A percentile compares a stretch with the other conserved stretches of the same genome.
Conservation (phyloP, 371 early-diverging fungal species). For the Zychaea mexicana region DNA sequence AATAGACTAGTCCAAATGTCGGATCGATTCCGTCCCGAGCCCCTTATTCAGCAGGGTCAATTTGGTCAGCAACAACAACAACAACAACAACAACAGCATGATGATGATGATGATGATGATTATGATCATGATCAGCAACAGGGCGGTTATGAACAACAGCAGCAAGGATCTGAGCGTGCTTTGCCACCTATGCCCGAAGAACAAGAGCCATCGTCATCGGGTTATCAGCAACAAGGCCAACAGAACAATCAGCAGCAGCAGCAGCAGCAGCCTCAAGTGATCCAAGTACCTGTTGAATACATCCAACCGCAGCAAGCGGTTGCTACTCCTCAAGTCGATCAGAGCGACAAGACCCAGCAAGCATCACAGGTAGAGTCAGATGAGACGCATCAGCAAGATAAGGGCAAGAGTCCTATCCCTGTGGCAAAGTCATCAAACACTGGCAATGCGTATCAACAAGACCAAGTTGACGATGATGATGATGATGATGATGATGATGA, state of each 20-base stretch:
- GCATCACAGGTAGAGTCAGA: not conserved
- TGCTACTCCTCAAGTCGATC: too few species aligned
- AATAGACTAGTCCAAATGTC: slow-evolving; percentile 11
- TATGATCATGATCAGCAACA: not conserved
- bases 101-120: too few species aligned
- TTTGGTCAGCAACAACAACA: slow-evolving; percentile 1
- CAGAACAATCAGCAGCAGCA: not conserved
- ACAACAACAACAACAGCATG: not conserved
- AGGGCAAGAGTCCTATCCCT: not conserved
- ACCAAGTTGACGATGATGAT: not conserved
- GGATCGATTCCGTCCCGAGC: slow-evolving; percentile 20
- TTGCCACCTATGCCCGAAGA: slow-evolving; percentile 9
- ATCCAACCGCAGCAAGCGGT: too few species aligned
- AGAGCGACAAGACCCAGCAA: too few species aligned
- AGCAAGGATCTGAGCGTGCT: not conserved
- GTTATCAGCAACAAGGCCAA: not conserved
- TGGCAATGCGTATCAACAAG: not conserved
- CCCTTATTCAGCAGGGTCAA: slow-evolving; percentile 5
- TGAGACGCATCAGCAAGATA: not conserved
- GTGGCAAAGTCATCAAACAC: not conserved
- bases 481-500: slow-evolving; percentile 8
- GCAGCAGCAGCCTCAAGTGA: not conserved
- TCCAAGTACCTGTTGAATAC: slow-evolving; percentile 8
- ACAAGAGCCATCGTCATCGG: not conserved
- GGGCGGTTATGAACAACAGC: not conserved